These are phyloP conservation scores for Megacollybia marginata DNA, from an alignment of 768 basidiomycete species.

Conservation along the genomic window DNA sequence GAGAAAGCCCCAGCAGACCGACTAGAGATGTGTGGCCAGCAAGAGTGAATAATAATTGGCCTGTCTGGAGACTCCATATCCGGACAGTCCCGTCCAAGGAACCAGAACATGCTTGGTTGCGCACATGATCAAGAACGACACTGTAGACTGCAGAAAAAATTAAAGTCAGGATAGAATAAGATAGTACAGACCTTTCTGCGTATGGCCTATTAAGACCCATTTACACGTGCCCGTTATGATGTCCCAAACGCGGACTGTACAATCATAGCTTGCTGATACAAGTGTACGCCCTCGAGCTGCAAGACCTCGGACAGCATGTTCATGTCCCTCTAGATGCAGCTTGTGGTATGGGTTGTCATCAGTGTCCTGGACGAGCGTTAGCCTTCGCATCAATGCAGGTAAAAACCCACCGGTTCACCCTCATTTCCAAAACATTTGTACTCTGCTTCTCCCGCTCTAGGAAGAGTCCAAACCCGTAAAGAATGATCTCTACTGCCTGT, in stretches of 20 bases:
- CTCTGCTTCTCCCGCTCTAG: conserved; percentile 62
- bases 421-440: conserved; percentile 60
- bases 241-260: conserved; percentile 93
- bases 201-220: conserved; percentile 79
- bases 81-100: conserved; percentile 98
- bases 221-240: conserved; percentile 76
- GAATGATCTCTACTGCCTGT: conserved; percentile 70
- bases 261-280: conserved; percentile 95
- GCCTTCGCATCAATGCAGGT: too few species aligned
- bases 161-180: background rate
- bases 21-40: conserved; percentile 94
- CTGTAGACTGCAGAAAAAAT: conserved; percentile 67
- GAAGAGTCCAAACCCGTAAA: conserved; percentile 51
- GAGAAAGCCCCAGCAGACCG: conserved; percentile 83
- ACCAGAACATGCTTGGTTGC: conserved; percentile 93
- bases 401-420: conserved; percentile 41
- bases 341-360: conserved; percentile 86
- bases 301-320: conserved; percentile 86
- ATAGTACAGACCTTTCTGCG: conserved; percentile 69
- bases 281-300: conserved; percentile 85
- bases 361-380: conserved; percentile 53
- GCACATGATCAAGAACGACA: conserved; percentile 80
- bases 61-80: conserved; percentile 84
- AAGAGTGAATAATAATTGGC: conserved; percentile 72
- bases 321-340: conserved; percentile 79